phyloP scores from a whole-genome alignment of 768 basidiomycete genomes.

The Hydnomerulius pinastri region DNA sequence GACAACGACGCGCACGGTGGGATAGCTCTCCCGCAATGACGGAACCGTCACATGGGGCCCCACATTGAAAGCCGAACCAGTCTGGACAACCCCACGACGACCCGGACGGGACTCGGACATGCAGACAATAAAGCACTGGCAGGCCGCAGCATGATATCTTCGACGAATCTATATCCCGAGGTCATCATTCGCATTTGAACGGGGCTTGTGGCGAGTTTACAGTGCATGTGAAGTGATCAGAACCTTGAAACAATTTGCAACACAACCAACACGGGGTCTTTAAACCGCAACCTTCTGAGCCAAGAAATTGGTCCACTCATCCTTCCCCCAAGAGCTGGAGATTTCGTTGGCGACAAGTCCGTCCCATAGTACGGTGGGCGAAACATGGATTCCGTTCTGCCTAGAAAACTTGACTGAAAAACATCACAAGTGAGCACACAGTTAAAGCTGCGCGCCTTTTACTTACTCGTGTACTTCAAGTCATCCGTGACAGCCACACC shows the following conservation, averaged over 20 bases:
- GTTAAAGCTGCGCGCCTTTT: background rate
- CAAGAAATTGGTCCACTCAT: constrained; percentile 81
- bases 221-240: background rate
- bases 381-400: constrained; percentile 92
- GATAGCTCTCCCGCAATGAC: too few species aligned
- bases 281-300: constrained; percentile 52
- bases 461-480: constrained; percentile 85
- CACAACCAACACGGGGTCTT: too few species aligned
- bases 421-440: background rate
- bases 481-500: constrained; percentile 83
- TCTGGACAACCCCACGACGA: too few species aligned
- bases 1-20: too few species aligned
- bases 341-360: constrained; percentile 72
- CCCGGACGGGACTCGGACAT: too few species aligned
- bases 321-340: constrained; percentile 79
- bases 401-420: constrained; percentile 81
- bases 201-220: background rate
- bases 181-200: too few species aligned
- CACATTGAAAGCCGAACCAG: too few species aligned
- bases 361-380: constrained; percentile 80
- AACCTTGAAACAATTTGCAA: too few species aligned
- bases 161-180: too few species aligned
- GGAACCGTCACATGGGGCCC: too few species aligned
- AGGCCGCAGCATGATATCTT: too few species aligned
- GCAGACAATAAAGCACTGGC: too few species aligned